These are phyloP conservation scores for Diplocarpon rosae DNA, from an alignment of 2,329 filamentous ascomycete genomes.

Conservation along the genomic window DNA sequence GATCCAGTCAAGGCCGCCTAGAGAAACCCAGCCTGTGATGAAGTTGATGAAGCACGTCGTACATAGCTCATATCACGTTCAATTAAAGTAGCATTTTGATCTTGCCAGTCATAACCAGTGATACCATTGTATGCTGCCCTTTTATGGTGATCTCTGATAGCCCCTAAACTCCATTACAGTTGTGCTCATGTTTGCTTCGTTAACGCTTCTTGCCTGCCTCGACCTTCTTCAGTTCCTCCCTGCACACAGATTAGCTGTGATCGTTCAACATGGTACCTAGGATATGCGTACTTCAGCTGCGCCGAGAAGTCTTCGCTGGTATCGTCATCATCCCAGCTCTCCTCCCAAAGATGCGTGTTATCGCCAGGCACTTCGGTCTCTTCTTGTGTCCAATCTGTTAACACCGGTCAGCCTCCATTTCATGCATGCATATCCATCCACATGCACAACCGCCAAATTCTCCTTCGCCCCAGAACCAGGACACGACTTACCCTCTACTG, in stretches of 20 bases:
- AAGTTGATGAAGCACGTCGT: constrained; percentile 15
- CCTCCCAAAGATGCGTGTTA: constrained; percentile 88
- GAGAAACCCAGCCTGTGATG: constrained; percentile 24
- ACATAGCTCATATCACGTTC: constrained; percentile 16
- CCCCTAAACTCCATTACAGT: constrained; percentile 21
- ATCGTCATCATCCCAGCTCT: constrained; percentile 99
- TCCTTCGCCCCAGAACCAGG: background rate
- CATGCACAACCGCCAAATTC: background rate
- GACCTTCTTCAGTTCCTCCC: constrained; percentile 91
- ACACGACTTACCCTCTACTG: constrained; percentile 65
- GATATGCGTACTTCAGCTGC: constrained; percentile 68
- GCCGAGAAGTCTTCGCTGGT: constrained; percentile 92
- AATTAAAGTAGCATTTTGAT: constrained; percentile 7
- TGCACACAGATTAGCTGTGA: constrained; percentile 28
- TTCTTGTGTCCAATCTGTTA: constrained; percentile 79
- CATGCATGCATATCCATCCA: background rate
- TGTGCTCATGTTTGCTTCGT: constrained; percentile 21
- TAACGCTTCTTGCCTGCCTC: constrained; percentile 60
- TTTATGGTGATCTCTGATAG: constrained; percentile 17
- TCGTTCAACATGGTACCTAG: background rate
- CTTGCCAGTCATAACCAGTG: constrained; percentile 15
- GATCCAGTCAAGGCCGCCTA: constrained; percentile 21
- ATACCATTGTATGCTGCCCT: constrained; percentile 23
- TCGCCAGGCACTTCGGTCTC: constrained; percentile 73
- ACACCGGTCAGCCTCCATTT: constrained; percentile 3